phyloP scores from a whole-genome alignment of 129 eudicot genomes.

The Centrapalus pauciflorus region DNA sequence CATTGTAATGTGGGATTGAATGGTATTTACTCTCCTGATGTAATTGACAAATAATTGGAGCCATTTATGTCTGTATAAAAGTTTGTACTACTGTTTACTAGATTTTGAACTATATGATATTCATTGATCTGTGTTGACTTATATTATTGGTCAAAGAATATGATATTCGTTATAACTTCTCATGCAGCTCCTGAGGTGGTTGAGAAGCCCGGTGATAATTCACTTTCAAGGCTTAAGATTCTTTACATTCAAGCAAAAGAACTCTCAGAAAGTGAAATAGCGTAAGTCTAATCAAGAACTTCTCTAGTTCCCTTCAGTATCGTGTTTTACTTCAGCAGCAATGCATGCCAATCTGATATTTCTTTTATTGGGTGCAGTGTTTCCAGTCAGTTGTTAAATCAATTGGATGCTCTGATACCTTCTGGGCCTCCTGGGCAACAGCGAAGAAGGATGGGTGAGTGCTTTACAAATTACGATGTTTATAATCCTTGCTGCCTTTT shows the following conservation, averaged over 20 bases:
- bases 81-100: background rate
- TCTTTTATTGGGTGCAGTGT: slow-evolving; percentile 49
- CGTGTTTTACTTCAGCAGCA: background rate
- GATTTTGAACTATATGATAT: background rate
- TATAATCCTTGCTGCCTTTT: background rate
- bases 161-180: background rate
- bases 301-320: background rate
- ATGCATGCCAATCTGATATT: background rate
- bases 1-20: too few relatives aligned
- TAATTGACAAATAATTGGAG: too few relatives aligned
- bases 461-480: background rate
- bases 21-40: too few relatives aligned
- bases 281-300: slow-evolving; percentile 37
- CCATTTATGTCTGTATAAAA: background rate
- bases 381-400: slow-evolving; percentile 55
- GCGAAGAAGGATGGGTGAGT: slow-evolving; percentile 78
- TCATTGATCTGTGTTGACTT: slow-evolving; percentile 4
- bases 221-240: slow-evolving; percentile 67
- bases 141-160: slow-evolving; percentile 2
- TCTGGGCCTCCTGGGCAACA: slow-evolving; percentile 85
- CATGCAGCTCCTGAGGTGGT: slow-evolving; percentile 92
- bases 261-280: slow-evolving; percentile 84
- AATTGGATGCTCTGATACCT: slow-evolving; percentile 67
- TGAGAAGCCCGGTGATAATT: slow-evolving; percentile 92
- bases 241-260: slow-evolving; percentile 85